These are phyloP conservation scores for Russula earlei DNA, from an alignment of 768 basidiomycete genomes.

Conservation along the genomic window DNA sequence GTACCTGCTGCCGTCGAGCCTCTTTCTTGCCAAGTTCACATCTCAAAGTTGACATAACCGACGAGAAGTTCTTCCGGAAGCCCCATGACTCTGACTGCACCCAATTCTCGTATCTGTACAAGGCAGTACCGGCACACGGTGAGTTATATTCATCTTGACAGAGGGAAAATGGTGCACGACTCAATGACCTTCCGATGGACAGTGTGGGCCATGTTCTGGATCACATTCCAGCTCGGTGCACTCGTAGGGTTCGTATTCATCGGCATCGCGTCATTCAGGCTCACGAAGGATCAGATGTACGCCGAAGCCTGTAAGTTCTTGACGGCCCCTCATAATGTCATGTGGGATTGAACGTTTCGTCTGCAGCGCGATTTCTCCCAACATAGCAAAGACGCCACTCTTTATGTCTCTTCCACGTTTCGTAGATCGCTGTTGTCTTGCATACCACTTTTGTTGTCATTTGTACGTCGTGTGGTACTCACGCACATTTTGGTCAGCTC, in stretches of 20 bases:
- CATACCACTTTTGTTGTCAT: too few relatives aligned
- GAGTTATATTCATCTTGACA: constrained; percentile 22
- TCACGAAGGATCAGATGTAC: constrained; percentile 50
- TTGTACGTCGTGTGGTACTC: too few relatives aligned
- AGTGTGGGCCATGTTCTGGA: constrained; percentile 88
- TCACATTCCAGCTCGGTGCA: constrained; percentile 64
- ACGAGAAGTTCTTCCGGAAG: constrained; percentile 93
- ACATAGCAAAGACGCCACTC: not conserved
- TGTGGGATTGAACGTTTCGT: not conserved
- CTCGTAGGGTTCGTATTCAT: constrained; percentile 72
- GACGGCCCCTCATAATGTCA: not conserved
- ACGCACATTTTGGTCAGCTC: too few relatives aligned
- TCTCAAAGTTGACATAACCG: constrained; percentile 76
- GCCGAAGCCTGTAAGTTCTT: constrained; percentile 56
- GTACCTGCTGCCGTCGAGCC: constrained; percentile 22
- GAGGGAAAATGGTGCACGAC: not conserved
- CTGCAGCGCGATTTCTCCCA: constrained; percentile 7
- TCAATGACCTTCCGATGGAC: not conserved
- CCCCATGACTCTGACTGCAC: constrained; percentile 89
- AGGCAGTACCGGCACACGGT: constrained; percentile 65
- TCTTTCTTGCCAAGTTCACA: not conserved
- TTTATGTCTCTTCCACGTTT: too few relatives aligned
- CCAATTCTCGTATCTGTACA: constrained; percentile 74
- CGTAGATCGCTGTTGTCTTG: too few relatives aligned
- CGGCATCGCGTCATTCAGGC: constrained; percentile 72